phyloP scores from a whole-genome alignment of 345 rosid species.

The Ailanthus altissimus region DNA sequence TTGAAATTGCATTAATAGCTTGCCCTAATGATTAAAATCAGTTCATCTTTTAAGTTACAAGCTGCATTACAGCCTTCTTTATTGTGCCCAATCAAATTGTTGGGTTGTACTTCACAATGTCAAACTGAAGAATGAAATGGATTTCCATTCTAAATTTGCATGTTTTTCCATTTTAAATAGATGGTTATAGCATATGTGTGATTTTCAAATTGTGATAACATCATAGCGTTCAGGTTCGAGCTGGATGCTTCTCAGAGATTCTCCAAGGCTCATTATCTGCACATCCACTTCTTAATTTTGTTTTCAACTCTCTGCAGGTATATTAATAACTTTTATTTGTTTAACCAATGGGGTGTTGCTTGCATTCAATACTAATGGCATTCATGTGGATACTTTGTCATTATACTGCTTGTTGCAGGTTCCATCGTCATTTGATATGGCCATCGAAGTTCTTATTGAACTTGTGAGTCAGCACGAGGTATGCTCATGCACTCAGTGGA shows the following conservation, averaged over 20 bases:
- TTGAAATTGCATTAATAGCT: conserved; percentile 3
- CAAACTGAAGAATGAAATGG: neutral
- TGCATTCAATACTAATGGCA: conserved; percentile 12
- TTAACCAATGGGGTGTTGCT: neutral
- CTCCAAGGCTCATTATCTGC: conserved; percentile 66
- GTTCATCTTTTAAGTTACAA: neutral
- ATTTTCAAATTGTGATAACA: conserved; percentile 7
- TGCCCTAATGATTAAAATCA: neutral
- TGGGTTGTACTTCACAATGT: neutral
- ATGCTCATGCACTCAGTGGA: conserved; percentile 20
- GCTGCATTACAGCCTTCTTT: neutral
- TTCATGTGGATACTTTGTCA: neutral
- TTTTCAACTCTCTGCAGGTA: conserved; percentile 82
- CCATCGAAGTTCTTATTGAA: conserved; percentile 90
- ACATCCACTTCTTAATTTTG: conserved; percentile 83
- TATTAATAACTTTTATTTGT: conserved; percentile 6
- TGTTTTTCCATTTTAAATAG: neutral
- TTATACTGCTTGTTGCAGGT: conserved; percentile 47
- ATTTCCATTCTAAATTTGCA: conserved; percentile 8
- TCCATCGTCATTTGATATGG: conserved; percentile 73
- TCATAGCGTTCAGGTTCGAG: conserved; percentile 65
- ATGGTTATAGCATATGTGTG: neutral
- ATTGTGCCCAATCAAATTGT: neutral
- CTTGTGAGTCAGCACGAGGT: conserved; percentile 90
- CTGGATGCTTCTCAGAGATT: conserved; percentile 94